Evolutionary conservation across 805 yeast species (phyloP).

Genomic region (Candida schatavii): DNA sequence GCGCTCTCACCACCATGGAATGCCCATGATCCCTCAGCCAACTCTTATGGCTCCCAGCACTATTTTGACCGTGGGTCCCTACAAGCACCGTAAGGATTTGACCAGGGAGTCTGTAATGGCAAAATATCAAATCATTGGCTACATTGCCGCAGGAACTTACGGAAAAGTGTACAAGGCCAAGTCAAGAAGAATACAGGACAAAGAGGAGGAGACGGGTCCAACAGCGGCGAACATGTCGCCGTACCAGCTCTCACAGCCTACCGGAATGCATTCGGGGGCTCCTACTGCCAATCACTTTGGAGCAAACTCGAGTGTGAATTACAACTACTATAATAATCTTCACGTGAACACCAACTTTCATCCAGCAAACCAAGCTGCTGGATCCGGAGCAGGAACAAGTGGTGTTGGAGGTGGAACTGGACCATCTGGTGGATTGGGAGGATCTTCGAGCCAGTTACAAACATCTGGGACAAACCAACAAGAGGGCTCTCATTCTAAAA

Average conservation of each 20-base stretch:
- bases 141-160: conserved; percentile 97
- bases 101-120: conserved; percentile 72
- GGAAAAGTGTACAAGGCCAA: conserved; percentile 93
- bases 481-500: too few species aligned
- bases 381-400: too few species aligned
- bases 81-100: conserved; percentile 54
- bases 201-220: conserved; percentile 9
- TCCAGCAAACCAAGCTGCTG: too few species aligned
- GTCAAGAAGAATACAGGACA: conserved; percentile 26
- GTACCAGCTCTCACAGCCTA: too few species aligned
- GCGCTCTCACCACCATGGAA: not conserved
- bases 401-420: too few species aligned
- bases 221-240: not conserved
- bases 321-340: not conserved
- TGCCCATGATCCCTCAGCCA: conserved; percentile 32
- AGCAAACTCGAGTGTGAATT: too few species aligned
- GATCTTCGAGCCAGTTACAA: too few species aligned
- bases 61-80: conserved; percentile 41
- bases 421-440: too few species aligned
- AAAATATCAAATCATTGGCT: conserved; percentile 85
- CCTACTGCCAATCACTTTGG: too few species aligned
- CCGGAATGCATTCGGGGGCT: too few species aligned
- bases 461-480: too few species aligned
- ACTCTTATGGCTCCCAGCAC: conserved; percentile 40
- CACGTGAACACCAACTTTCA: not conserved